Percentiles rank a stretch among this genome's conserved stretches.
phyloP scores from a whole-genome alignment of 345 rosid genomes.

The Eucalyptus globulus region DNA sequence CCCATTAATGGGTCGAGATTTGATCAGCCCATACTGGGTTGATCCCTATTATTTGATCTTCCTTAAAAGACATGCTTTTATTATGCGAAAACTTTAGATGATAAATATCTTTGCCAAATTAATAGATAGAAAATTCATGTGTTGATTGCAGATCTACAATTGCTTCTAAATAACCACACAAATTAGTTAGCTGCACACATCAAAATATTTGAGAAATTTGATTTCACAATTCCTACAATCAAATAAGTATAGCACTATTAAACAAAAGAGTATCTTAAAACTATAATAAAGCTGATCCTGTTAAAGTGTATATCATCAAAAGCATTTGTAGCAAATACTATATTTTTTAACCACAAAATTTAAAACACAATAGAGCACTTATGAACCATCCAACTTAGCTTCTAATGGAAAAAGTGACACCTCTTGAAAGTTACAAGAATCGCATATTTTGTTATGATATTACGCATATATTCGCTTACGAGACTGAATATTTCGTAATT shows the following conservation, averaged over 20 bases:
- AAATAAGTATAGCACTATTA: background rate
- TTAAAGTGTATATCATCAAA: background rate
- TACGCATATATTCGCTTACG: background rate
- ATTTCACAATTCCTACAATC: background rate
- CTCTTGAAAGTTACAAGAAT: background rate
- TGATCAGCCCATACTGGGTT: background rate
- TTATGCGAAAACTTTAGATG: background rate
- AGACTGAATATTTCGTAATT: background rate
- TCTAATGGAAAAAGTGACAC: background rate
- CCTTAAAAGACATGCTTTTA: background rate
- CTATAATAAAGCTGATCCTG: background rate
- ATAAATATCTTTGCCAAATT: background rate
- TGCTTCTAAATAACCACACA: background rate
- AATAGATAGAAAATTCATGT: background rate
- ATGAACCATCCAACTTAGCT: background rate
- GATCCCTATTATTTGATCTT: background rate
- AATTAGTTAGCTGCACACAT: background rate
- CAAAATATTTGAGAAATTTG: background rate
- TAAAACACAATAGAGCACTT: background rate
- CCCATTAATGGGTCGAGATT: background rate
- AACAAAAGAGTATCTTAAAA: background rate
- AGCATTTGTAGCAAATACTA: background rate
- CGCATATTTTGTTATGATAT: background rate
- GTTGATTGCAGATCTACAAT: background rate
- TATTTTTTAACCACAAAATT: background rate